Evolutionary conservation across 208 protist species (phyloP), one percentile per base, ranked within the genome.

Genomic region (Strigomonas culicis): DNA sequence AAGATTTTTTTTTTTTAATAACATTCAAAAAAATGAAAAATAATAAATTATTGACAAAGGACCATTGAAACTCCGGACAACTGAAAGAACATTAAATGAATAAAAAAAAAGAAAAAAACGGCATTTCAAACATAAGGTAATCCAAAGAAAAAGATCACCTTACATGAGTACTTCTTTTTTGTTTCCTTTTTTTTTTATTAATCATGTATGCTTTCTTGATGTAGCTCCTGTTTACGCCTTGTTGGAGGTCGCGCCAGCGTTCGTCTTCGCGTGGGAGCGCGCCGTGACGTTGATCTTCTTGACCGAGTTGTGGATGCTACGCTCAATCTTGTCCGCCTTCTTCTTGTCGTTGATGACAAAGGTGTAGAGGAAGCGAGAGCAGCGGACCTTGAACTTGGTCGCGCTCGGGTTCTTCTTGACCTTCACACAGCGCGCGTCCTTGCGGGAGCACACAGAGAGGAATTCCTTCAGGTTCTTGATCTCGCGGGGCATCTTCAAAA

Each of bases 361-460:
- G 24, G 92, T 97, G 88, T 97, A 97, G 55, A 97, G 86, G 81
- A 88, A 97, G 60, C 84, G 82, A 75, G 85, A 92, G 89, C 89
- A 95, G 80, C 92, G 85, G 31, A 97, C 92, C 88, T 97, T 97
- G 84, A 97, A 97, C 86, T 97, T 97, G 68, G 89, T 94, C 47
- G 70, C 75, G 55, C 63, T 80, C 24, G 77, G 74, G 88, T 97
- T 97, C 67, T 77, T 83, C 86, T 97, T 97, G 46, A 97, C 84
- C 89, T 95, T 95, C 73, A 97, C 92, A 72, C 86, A 93, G 64
- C 87, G 88, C 46, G 84, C 87, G 77, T 97, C 92, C 79, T 90
- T 93, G 77, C 92, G 89, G 73, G 83, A 80, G 89, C 92, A 97
- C 79, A 95, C 90, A 66, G 86, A 74, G 72, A 97, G 85, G 76